phyloP scores from a whole-genome alignment of 139 green algal species.

The Chlorella sp. region DNA sequence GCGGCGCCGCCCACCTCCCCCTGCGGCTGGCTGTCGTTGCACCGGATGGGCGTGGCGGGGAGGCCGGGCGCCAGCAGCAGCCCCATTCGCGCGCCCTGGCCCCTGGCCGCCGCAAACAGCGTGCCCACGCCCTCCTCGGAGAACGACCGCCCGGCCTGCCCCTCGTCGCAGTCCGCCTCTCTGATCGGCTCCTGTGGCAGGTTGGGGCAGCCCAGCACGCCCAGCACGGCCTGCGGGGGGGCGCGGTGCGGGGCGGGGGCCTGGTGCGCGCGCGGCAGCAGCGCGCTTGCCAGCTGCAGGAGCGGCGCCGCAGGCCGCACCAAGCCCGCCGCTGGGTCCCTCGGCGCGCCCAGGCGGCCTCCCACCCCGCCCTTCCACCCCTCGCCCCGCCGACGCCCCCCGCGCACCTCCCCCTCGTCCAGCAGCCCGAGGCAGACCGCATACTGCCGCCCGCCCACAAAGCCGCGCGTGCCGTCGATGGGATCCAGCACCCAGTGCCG shows the following conservation, averaged over 20 bases:
- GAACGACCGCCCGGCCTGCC: conserved; percentile 28
- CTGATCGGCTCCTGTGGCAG: conserved; percentile 69
- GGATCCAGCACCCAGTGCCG: conserved; percentile 94
- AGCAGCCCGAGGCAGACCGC: conserved; percentile 91
- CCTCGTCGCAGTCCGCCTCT: conserved; percentile 59
- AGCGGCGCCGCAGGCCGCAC: neutral
- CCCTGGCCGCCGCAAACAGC: conserved; percentile 76
- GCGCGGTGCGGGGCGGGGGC: no score
- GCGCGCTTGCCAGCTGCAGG: neutral
- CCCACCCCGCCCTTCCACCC: neutral
- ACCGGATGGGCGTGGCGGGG: conserved; percentile 28
- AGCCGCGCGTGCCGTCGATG: conserved; percentile 94
- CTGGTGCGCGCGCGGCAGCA: neutral
- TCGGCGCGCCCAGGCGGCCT: neutral
- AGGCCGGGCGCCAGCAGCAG: conserved; percentile 1
- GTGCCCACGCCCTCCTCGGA: conserved; percentile 57
- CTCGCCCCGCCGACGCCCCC: neutral
- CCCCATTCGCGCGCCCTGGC: conserved; percentile 8
- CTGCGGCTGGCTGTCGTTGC: conserved; percentile 26
- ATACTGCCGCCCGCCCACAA: conserved; percentile 95
- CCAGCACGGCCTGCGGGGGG: conserved; percentile 71
- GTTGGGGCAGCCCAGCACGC: conserved; percentile 96
- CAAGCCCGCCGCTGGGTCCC: neutral
- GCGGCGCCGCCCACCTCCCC: conserved; percentile 19
- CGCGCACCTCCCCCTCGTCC: conserved; percentile 61